These are phyloP conservation scores for Catharanthus roseus DNA, from an alignment of 257 asterid genomes.

Conservation along the genomic window DNA sequence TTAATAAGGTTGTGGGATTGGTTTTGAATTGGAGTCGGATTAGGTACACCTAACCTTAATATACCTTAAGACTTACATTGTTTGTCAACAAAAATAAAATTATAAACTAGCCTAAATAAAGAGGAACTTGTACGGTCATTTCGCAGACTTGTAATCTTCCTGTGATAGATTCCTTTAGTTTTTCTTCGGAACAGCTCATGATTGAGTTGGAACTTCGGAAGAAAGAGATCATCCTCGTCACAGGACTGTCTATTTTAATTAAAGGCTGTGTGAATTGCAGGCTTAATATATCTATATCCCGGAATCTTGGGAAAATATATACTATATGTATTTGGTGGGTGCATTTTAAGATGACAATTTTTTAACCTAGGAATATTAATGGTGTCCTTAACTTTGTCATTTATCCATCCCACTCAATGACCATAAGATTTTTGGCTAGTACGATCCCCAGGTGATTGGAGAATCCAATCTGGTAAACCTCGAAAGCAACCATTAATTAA, in stretches of 20 bases:
- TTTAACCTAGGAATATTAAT: neutral
- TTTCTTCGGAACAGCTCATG: neutral
- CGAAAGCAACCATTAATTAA: neutral
- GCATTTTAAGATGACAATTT: neutral
- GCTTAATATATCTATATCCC: neutral
- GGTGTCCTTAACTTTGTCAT: neutral
- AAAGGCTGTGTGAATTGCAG: neutral
- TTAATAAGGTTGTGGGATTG: too few relatives aligned
- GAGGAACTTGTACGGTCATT: too few relatives aligned
- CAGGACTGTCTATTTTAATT: neutral
- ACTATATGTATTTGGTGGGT: too few relatives aligned
- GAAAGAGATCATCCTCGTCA: neutral
- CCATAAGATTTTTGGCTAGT: neutral
- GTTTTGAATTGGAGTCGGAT: too few relatives aligned
- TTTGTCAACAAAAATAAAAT: too few relatives aligned
- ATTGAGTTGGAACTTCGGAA: too few relatives aligned
- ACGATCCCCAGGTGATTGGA: constrained; percentile 13
- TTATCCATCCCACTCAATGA: neutral
- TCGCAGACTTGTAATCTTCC: too few relatives aligned
- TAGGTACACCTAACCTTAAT: too few relatives aligned
- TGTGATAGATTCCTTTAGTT: constrained; percentile 2
- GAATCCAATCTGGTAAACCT: neutral
- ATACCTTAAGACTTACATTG: too few relatives aligned
- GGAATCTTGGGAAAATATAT: neutral
- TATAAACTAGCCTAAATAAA: too few relatives aligned